Evolutionary conservation across 495 filamentous ascomycete genomes (phyloP).

Genomic region (Trichoderma reesei): DNA sequence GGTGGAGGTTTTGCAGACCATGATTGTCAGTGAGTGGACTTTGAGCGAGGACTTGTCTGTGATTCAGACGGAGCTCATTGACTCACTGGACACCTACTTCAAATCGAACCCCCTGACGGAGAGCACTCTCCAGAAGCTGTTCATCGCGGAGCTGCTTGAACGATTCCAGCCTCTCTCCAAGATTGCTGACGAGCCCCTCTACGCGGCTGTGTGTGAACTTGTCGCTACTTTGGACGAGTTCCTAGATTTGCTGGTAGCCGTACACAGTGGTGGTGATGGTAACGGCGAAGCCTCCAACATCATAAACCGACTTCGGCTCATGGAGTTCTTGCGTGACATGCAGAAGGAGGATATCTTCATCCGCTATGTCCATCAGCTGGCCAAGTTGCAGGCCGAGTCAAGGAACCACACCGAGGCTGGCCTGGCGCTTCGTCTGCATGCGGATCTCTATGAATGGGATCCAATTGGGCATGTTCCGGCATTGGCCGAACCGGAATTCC

Average conservation of each 20-base stretch:
- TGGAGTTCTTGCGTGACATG: conserved; percentile 97
- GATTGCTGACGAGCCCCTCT: conserved; percentile 61
- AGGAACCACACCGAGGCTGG: conserved; percentile 85
- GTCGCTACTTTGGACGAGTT: conserved; percentile 81
- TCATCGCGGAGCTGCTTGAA: conserved; percentile 74
- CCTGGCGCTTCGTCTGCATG: conserved; percentile 80
- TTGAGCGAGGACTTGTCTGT: conserved; percentile 84
- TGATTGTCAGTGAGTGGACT: conserved; percentile 99
- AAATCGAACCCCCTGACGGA: conserved; percentile 81
- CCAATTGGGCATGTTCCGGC: conserved; percentile 55
- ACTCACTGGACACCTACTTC: conserved; percentile 86
- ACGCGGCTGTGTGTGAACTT: conserved; percentile 64
- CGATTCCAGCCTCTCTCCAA: conserved; percentile 65
- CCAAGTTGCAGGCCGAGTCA: conserved; percentile 61
- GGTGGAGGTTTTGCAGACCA: conserved; percentile 86
- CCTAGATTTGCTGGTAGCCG: conserved; percentile 84
- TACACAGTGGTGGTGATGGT: conserved; percentile 62
- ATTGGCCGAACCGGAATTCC: conserved; percentile 62
- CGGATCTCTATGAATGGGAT: conserved; percentile 91
- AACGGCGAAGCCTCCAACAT: conserved; percentile 67
- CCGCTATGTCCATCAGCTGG: conserved; percentile 90
- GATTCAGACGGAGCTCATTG: conserved; percentile 94
- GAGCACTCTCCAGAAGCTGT: conserved; percentile 82
- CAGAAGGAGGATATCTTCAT: conserved; percentile 96
- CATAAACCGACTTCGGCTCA: conserved; percentile 78